Evolutionary conservation across 2,329 filamentous ascomycete genomes (phyloP).

Genomic region (Capronia americana): DNA sequence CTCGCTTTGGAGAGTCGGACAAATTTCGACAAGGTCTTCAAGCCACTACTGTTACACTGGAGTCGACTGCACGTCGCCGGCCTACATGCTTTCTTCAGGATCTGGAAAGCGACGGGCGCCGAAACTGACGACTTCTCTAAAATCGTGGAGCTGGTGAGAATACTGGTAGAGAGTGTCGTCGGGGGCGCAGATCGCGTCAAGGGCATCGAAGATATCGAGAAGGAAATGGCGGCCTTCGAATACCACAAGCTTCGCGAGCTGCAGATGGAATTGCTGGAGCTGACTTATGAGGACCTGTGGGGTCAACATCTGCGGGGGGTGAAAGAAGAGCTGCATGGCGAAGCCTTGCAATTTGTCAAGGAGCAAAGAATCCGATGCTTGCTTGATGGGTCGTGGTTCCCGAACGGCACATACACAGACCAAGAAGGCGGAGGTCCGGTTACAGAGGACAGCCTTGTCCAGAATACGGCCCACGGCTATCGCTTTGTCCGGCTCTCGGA

Average conservation of each 20-base stretch:
- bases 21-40: conserved; percentile 85
- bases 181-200: conserved; percentile 81
- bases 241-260: conserved; percentile 77
- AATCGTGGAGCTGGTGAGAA: conserved; percentile 86
- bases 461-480: conserved; percentile 65
- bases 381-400: conserved; percentile 88
- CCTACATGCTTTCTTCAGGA: conserved; percentile 82
- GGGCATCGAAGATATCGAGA: conserved; percentile 85
- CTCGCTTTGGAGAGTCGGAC: conserved; percentile 74
- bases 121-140: conserved; percentile 89
- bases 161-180: conserved; percentile 87
- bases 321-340: conserved; percentile 87
- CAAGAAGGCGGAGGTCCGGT: conserved; percentile 46
- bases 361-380: conserved; percentile 93
- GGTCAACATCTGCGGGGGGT: conserved; percentile 86
- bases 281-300: conserved; percentile 95
- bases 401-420: conserved; percentile 58
- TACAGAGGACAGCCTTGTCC: conserved; percentile 44
- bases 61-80: conserved; percentile 85
- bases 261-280: conserved; percentile 90
- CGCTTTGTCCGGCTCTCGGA: conserved; percentile 88
- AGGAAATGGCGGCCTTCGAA: conserved; percentile 85
- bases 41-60: conserved; percentile 90
- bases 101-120: conserved; percentile 92
- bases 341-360: conserved; percentile 94